Evolutionary conservation across 1,284 basidiomycete species (phyloP), one percentile per base, ranked within the genome.

Genomic region (Paramarasmius palmivorus): DNA sequence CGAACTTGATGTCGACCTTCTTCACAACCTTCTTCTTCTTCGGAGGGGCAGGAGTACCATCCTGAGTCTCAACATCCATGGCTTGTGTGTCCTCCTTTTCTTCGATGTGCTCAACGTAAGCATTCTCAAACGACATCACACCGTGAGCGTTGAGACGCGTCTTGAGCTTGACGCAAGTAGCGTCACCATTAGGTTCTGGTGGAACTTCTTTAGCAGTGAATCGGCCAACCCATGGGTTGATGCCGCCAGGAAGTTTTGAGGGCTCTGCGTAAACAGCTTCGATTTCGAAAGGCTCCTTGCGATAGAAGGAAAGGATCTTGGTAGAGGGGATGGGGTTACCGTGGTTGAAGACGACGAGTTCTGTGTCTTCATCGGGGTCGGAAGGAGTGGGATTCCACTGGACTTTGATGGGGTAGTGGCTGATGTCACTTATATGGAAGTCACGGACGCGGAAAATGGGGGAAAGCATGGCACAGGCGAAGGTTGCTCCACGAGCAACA

Each of bases 361-460:
- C 90, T 32, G 88, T 92, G 68, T 95, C 93, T 58, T 95, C 93
- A 57, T 94, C 91, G 0, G 84, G 81, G 63, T 92, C 92, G 6
- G 82, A 76, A 46, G 84, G 79, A 52, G 83, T 77, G 38, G 82
- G 78, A 41, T 87, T 83, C 95, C 95, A 97, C 54, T 83, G 80
- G 54, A 95, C 86, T 71, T 90, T 93, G 82, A 97, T 86, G 23
- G 92, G 83, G 78, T 92, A 96, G 47, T 84, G 78, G 54, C 85
- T 81, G 70, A 92, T 86, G 70, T 98, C 94, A 69, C 85, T 82
- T 58, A 94, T 79, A 66, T 84, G 78, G 77, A 97, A 97, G 59
- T 97, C 93, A 62, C 93, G 88, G 50, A 97, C 94, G 62, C 92
- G 90, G 90, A 97, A 97, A 57, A 95, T 87, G 63, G 95, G 95